A percentile compares a stretch with the other conserved stretches of the same genome.
These are phyloP conservation scores for Aureobasidium namibiae DNA, from an alignment of 2,329 filamentous ascomycete species.

Conservation along the genomic window DNA sequence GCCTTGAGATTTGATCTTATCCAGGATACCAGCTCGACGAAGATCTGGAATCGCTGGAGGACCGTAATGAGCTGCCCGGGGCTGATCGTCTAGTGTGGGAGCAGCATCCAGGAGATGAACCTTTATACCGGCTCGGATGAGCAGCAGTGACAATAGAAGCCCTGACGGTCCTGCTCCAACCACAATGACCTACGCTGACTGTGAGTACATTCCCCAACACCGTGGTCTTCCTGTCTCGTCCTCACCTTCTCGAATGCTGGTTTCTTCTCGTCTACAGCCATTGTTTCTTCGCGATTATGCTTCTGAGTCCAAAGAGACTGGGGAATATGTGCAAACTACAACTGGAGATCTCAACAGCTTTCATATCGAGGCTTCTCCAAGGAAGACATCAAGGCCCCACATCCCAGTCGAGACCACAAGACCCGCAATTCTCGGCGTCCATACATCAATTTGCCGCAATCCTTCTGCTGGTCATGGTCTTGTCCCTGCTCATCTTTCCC, in stretches of 20 bases:
- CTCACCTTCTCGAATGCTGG: conserved; percentile 9
- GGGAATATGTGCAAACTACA: background rate
- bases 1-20: conserved; percentile 24
- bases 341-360: background rate
- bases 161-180: conserved; percentile 35
- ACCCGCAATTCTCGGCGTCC: background rate
- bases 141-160: conserved; percentile 32
- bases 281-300: background rate
- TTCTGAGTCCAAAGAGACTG: background rate
- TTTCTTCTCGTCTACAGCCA: background rate
- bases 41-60: conserved; percentile 34
- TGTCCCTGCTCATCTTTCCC: background rate
- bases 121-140: conserved; percentile 27
- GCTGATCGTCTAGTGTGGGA: conserved; percentile 24
- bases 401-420: background rate
- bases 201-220: background rate
- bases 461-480: background rate
- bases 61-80: conserved; percentile 36
- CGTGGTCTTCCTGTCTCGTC: background rate
- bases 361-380: background rate
- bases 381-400: background rate
- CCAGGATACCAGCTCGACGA: conserved; percentile 28
- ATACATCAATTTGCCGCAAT: background rate
- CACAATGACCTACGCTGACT: conserved; percentile 23
- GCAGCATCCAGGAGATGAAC: conserved; percentile 27